A percentile compares a stretch with the other conserved stretches of the same genome.
phyloP scores from a whole-genome alignment of 2,329 filamentous ascomycete genomes.

The Colletotrichum coccodes region DNA sequence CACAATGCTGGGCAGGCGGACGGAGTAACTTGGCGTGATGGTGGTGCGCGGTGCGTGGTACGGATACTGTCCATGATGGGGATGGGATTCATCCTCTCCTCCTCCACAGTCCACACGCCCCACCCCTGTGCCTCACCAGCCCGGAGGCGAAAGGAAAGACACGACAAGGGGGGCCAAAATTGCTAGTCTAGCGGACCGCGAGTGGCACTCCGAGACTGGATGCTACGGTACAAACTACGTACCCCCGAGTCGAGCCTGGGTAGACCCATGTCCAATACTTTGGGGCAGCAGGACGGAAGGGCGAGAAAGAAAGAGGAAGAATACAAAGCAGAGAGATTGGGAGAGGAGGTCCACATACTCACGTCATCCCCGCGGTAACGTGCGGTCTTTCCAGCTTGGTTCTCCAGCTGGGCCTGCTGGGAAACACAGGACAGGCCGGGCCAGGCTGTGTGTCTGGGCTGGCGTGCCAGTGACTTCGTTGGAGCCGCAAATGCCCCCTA shows the following conservation, averaged over 20 bases:
- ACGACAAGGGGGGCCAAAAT: neutral
- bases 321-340: neutral
- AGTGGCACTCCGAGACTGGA: conserved; percentile 30
- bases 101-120: neutral
- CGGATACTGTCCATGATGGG: neutral
- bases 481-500: neutral
- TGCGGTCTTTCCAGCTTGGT: neutral
- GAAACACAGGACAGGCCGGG: neutral
- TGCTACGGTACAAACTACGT: conserved; percentile 1
- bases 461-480: too few species aligned
- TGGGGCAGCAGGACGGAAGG: neutral
- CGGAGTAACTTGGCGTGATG: neutral
- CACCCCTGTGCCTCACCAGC: neutral
- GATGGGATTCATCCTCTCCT: neutral
- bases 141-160: neutral
- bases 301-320: neutral
- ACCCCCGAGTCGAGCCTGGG: neutral
- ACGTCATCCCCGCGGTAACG: conserved; percentile 28
- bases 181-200: conserved; percentile 19
- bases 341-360: conserved; percentile 14
- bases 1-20: conserved; percentile 16
- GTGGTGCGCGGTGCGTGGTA: neutral
- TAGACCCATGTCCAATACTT: conserved; percentile 1
- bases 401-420: neutral
- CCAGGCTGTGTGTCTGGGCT: neutral